Base-by-base conservation (phyloP, 768 basidiomycete genomes). In the Suillus lakei region DNA sequence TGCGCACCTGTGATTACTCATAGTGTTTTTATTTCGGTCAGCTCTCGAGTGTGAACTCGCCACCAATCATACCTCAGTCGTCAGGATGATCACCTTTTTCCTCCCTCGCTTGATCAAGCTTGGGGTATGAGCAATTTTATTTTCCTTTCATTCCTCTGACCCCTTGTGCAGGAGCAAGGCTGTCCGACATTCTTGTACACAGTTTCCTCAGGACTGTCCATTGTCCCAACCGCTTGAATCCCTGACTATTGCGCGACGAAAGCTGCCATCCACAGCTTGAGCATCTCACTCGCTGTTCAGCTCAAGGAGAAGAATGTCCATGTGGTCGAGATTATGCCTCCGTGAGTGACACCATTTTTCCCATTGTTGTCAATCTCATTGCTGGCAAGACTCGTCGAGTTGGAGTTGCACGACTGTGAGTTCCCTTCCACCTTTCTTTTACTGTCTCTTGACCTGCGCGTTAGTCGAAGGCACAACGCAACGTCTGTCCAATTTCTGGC, bases 361-460 rank as follows among this genome's bases (percentile, higher is more conserved):
- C 48, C 12, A 9, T 62, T 12, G 36, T 51, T 23, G 30, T 28
- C 48, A 36, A 13, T 53, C 41, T 60, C 53, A 32, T 48, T 23
- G 51, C 18, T 50, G 15, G n/a, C n/a, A 61, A 87, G 86, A 13
- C 77, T 88, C 10, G 85, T 86, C 10, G 87, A 88, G 73, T 88
- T 86, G 4, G 87, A 88, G 68, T 76, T 88, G 36, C 87, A 89
- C 69, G 86, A 88, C 67, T 79, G 86, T 86, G 68, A 68, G 82
- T 70, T 4, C 43, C 28, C n/a, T 55, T 10, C 1, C 4, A 7
- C 10, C 4, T 62, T 62, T 55, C 13, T 5, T 16, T 2, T 34
- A 43, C 18, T 34, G 41, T 44, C 61, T 72, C 81, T 56, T 88
- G 85, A 85, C 84, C 87, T 54, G 43, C 32, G 82, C 82, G 85